Conservation (phyloP, 2,329 filamentous ascomycete genomes). For the Thielaviopsis euricoi region DNA sequence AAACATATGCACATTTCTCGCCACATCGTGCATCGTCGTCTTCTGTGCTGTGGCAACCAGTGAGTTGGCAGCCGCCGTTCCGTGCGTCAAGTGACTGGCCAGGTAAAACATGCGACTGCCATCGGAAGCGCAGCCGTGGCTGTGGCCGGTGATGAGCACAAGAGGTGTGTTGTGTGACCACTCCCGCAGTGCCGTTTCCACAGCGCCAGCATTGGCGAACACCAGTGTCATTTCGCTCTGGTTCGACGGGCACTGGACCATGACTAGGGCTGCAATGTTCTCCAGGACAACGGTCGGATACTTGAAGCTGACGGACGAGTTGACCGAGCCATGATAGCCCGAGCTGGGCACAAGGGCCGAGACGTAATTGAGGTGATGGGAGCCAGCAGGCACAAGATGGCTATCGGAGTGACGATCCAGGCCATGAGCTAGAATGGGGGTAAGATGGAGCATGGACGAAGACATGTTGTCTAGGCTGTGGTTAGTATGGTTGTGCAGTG, state of each 20-base stretch:
- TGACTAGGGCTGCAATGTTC: neutral
- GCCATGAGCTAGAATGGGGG: too few relatives aligned
- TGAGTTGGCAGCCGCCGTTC: neutral
- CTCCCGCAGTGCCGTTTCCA: neutral
- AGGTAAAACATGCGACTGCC: slow-evolving; percentile 2
- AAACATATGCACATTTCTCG: neutral
- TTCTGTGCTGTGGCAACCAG: neutral
- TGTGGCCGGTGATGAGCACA: slow-evolving; percentile 4
- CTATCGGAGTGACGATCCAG: too few relatives aligned
- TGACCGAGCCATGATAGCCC: neutral
- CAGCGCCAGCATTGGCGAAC: neutral
- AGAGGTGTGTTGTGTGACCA: neutral
- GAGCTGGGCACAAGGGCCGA: too few relatives aligned
- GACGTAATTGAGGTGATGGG: too few relatives aligned
- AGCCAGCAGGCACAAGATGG: neutral
- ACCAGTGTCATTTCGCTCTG: neutral
- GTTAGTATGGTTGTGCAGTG: too few relatives aligned
- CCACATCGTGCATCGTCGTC: neutral
- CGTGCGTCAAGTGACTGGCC: neutral
- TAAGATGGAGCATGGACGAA: too few relatives aligned
- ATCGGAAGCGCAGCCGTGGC: neutral
- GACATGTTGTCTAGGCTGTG: too few relatives aligned
- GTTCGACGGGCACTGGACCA: neutral
- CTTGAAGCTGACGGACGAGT: slow-evolving; percentile 5
- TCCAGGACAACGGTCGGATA: slow-evolving; percentile 3